Evolutionary conservation across 306 rosid species (phyloP).

Genomic region (Neltuma alba): DNA sequence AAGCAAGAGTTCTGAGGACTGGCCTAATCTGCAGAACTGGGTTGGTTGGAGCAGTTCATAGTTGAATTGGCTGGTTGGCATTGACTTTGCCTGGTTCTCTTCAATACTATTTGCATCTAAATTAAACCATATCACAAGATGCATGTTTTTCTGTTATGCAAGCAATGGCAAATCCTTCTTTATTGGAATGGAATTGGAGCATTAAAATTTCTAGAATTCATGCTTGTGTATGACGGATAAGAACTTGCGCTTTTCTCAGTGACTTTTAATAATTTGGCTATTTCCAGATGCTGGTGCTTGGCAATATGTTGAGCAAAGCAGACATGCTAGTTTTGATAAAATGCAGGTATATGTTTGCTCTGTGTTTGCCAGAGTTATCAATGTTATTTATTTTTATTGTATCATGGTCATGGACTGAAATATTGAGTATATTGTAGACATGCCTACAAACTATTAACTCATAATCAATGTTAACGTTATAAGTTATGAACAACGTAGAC

Average conservation of each 20-base stretch:
- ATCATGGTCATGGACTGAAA: neutral
- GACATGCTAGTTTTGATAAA: slow-evolving; percentile 87
- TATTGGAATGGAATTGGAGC: slow-evolving; percentile 18
- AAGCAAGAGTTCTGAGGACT: neutral
- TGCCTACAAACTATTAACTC: neutral
- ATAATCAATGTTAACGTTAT: neutral
- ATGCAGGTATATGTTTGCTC: slow-evolving; percentile 73
- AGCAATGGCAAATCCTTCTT: neutral
- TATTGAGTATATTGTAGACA: neutral
- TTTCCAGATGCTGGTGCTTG: slow-evolving; percentile 86
- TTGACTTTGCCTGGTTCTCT: neutral
- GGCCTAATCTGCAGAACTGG: neutral
- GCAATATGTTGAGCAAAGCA: slow-evolving; percentile 77
- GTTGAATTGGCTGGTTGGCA: neutral
- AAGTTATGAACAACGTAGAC: no score
- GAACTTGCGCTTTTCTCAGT: neutral
- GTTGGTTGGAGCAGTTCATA: neutral
- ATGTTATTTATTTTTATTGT: slow-evolving; percentile 1
- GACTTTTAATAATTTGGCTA: slow-evolving; percentile 35
- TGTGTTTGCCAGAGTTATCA: neutral
- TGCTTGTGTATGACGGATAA: slow-evolving; percentile 14
- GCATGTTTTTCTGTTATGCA: neutral
- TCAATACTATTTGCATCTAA: neutral
- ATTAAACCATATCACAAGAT: neutral
- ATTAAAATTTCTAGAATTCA: slow-evolving; percentile 20